A percentile compares a stretch with the other conserved stretches of the same genome.
Evolutionary conservation across 2,329 filamentous ascomycete species (phyloP).

Genomic region (Aspergillus pseudonomiae): DNA sequence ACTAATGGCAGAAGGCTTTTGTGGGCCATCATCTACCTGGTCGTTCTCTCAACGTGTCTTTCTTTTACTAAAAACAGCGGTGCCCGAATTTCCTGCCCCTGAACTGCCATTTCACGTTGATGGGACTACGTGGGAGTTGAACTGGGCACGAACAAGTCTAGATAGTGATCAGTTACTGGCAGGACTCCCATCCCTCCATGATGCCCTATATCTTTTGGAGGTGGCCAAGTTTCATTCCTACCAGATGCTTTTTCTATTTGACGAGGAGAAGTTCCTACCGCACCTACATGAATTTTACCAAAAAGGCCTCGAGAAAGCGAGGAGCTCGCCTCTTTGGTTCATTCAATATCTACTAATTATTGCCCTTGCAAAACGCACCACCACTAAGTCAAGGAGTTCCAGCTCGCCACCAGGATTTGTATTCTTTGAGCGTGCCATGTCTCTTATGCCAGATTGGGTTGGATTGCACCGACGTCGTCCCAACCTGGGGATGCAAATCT

Average conservation of each 20-base stretch:
- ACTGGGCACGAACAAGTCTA: constrained; percentile 6
- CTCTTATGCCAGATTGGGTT: constrained; percentile 7
- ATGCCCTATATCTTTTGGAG: constrained; percentile 11
- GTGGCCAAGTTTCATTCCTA: constrained; percentile 12
- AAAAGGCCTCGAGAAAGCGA: constrained; percentile 12
- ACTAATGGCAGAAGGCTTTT: constrained; percentile 6
- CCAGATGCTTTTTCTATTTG: constrained; percentile 12
- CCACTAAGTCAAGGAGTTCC: neutral
- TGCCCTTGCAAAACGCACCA: constrained; percentile 3
- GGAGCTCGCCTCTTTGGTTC: constrained; percentile 2
- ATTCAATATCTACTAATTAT: constrained; percentile 6
- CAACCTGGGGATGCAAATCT: constrained; percentile 3
- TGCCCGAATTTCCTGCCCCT: constrained; percentile 12
- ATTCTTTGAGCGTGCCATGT: constrained; percentile 9
- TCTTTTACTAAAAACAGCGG: constrained; percentile 7
- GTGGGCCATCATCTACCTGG: constrained; percentile 17
- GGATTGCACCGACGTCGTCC: neutral
- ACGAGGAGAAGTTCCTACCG: constrained; percentile 15
- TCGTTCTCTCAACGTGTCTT: constrained; percentile 16
- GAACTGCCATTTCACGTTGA: constrained; percentile 14
- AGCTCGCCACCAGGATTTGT: neutral
- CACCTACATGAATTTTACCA: constrained; percentile 12
- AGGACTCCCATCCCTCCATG: constrained; percentile 11
- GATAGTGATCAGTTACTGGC: neutral
- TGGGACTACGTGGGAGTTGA: constrained; percentile 13